Conservation (phyloP, 2,329 filamentous ascomycete species). For the Colletotrichum salicis region DNA sequence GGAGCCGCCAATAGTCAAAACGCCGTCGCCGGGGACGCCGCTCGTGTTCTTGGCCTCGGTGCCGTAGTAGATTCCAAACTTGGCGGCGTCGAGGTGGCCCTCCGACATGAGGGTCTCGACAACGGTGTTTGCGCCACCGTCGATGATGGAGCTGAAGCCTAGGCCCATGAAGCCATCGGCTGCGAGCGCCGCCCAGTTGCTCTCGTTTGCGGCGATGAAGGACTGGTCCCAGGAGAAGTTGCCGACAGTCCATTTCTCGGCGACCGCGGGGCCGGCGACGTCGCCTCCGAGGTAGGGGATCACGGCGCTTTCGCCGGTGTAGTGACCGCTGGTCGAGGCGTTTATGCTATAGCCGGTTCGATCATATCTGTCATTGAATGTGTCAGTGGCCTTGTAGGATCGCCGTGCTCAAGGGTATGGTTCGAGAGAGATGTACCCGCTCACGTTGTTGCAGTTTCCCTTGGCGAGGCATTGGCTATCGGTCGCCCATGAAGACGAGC, state of each 20-base stretch:
- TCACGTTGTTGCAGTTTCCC: slow-evolving; percentile 40
- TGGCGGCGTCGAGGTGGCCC: slow-evolving; percentile 43
- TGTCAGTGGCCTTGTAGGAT: not conserved
- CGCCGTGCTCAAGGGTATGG: no score
- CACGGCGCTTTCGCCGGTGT: slow-evolving; percentile 29
- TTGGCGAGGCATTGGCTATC: slow-evolving; percentile 39
- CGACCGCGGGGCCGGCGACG: slow-evolving; percentile 40
- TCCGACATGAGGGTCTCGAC: slow-evolving; percentile 46
- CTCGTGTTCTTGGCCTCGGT: slow-evolving; percentile 33
- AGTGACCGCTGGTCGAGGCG: slow-evolving; percentile 40
- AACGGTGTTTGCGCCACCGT: slow-evolving; percentile 43
- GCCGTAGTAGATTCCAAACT: slow-evolving; percentile 47
- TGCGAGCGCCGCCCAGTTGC: slow-evolving; percentile 42
- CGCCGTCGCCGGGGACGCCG: slow-evolving; percentile 34
- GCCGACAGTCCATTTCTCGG: slow-evolving; percentile 41
- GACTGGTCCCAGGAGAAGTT: slow-evolving; percentile 40
- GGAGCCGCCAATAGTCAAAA: slow-evolving; percentile 47
- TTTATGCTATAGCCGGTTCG: slow-evolving; percentile 42
- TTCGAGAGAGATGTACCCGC: slow-evolving; percentile 31
- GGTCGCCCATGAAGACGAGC: slow-evolving; percentile 47
- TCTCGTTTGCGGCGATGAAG: slow-evolving; percentile 45
- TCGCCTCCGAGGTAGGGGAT: slow-evolving; percentile 47
- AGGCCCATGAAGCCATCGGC: slow-evolving; percentile 50
- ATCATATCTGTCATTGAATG: slow-evolving; percentile 35
- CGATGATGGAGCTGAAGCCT: slow-evolving; percentile 45